A percentile compares a stretch with the other conserved stretches of the same genome.
Evolutionary conservation across 2,329 filamentous ascomycete genomes (phyloP).

Genomic region (Monosporascus sp.): DNA sequence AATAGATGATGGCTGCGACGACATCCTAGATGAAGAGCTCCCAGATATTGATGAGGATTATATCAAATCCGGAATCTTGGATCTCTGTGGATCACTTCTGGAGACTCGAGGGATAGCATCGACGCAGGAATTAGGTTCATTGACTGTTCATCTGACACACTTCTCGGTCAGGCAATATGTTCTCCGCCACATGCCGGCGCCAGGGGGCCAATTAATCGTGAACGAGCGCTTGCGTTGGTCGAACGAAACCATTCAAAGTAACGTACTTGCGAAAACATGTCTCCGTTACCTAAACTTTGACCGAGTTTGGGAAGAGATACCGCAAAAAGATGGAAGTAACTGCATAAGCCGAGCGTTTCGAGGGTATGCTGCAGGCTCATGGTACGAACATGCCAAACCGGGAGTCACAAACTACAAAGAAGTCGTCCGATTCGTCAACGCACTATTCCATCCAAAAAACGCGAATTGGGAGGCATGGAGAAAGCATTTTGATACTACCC

Average conservation of each 20-base stretch:
- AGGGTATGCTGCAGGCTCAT: neutral
- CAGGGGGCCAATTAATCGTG: neutral
- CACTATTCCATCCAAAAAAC: constrained; percentile 5
- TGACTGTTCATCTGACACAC: constrained; percentile 9
- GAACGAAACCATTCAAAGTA: constrained; percentile 4
- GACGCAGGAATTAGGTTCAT: neutral
- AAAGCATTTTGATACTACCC: neutral
- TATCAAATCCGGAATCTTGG: constrained; percentile 6
- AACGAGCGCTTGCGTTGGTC: constrained; percentile 3
- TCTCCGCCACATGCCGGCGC: constrained; percentile 1
- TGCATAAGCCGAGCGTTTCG: neutral
- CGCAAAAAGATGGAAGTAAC: neutral
- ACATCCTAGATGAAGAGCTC: constrained; percentile 3
- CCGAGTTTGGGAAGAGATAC: neutral
- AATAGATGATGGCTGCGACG: neutral
- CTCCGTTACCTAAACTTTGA: constrained; percentile 6
- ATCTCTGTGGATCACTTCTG: constrained; percentile 9
- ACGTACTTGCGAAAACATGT: constrained; percentile 6
- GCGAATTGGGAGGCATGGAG: constrained; percentile 4
- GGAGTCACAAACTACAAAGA: neutral
- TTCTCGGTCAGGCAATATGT: constrained; percentile 10
- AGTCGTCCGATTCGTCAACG: neutral
- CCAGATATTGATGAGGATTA: constrained; percentile 9
- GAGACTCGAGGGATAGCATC: constrained; percentile 1
- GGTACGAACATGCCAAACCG: neutral